phyloP scores from a whole-genome alignment of 306 rosid genomes.

The Quercus parvula region DNA sequence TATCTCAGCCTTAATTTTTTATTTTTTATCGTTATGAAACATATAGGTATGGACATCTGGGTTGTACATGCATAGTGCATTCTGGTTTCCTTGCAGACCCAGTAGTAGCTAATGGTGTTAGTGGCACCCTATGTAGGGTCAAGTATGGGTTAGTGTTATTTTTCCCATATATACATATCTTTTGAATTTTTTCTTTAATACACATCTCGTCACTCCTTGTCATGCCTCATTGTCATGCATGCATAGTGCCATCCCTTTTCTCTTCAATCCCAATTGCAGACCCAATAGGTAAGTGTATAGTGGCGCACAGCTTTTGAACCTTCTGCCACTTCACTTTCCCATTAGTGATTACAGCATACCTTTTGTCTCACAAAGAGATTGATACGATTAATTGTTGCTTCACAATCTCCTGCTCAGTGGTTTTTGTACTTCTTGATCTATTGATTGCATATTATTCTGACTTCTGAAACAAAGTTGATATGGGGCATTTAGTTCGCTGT shows the following conservation, averaged over 20 bases:
- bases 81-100: not conserved
- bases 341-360: too few relatives aligned
- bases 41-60: not conserved
- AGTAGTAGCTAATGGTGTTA: not conserved
- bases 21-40: not conserved
- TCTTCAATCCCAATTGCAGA: not conserved
- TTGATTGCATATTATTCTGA: not conserved
- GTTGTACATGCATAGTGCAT: not conserved
- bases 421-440: too few relatives aligned
- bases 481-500: not conserved
- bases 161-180: not conserved
- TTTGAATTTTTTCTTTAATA: not conserved
- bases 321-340: constrained; percentile 1
- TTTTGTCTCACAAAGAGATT: too few relatives aligned
- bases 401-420: not conserved
- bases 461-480: not conserved
- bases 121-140: constrained; percentile 10
- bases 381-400: not conserved
- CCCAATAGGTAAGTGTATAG: constrained; percentile 11
- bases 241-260: constrained; percentile 2
- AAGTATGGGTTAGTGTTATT: constrained; percentile 13
- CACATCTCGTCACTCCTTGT: too few relatives aligned
- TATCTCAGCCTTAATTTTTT: too few relatives aligned
- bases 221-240: not conserved
- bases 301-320: constrained; percentile 25